These are phyloP conservation scores for Irineochytrium annulatum DNA, from an alignment of 192 early-diverging fungal genomes.

Conservation along the genomic window DNA sequence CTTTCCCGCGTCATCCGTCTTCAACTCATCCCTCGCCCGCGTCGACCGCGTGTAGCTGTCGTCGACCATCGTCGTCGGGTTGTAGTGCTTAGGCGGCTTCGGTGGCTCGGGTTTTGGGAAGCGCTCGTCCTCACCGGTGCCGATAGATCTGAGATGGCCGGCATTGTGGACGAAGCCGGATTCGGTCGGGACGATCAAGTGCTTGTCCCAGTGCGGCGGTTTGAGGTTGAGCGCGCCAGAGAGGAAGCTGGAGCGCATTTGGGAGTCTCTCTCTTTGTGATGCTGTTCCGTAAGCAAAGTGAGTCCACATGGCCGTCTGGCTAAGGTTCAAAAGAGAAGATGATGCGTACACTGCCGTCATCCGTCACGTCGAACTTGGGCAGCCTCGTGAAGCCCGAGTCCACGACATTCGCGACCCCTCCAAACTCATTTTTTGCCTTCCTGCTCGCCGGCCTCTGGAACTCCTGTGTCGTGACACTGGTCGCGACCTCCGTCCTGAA, in stretches of 20 bases:
- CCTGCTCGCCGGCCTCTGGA: too few species aligned
- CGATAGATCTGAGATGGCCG: conserved; percentile 27
- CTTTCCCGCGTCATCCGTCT: conserved; percentile 13
- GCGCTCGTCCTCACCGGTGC: conserved; percentile 8
- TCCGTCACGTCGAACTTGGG: conserved; percentile 36
- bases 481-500: too few species aligned
- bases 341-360: conserved; percentile 29
- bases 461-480: too few species aligned
- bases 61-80: conserved; percentile 30
- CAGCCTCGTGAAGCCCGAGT: conserved; percentile 37
- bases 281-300: conserved; percentile 7
- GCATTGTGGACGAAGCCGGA: conserved; percentile 33
- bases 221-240: conserved; percentile 32
- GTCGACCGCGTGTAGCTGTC: conserved; percentile 42
- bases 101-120: conserved; percentile 4
- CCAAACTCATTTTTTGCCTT: background rate
- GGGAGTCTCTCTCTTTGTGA: conserved; percentile 16
- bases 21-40: conserved; percentile 29
- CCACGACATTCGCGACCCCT: conserved; percentile 30
- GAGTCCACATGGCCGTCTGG: too few species aligned
- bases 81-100: conserved; percentile 2
- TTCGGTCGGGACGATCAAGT: conserved; percentile 21
- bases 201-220: conserved; percentile 20
- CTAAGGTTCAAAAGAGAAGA: background rate
- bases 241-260: conserved; percentile 24